Conservation (phyloP, 345 rosid species). For the Eucalyptus virginea region DNA sequence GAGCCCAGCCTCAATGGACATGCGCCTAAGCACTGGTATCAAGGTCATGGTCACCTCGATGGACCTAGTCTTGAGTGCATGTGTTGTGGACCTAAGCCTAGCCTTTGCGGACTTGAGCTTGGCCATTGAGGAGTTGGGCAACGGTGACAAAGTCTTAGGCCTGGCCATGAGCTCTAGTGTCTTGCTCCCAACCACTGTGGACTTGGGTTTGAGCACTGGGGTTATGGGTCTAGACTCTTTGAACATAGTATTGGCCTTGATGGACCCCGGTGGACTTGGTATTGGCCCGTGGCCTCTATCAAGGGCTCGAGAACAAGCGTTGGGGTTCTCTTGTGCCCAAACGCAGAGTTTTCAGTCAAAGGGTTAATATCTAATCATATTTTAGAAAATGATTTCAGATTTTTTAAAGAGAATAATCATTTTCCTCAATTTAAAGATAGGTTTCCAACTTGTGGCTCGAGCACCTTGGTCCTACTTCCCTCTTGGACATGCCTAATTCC, state of each 20-base stretch:
- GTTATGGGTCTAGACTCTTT: neutral
- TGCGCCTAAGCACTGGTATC: no score
- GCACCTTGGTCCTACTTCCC: neutral
- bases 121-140: neutral
- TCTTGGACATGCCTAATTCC: neutral
- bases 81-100: neutral
- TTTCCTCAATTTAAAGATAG: neutral
- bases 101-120: neutral
- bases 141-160: no score
- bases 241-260: neutral
- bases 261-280: neutral
- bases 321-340: neutral
- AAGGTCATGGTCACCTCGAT: no score
- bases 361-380: no score
- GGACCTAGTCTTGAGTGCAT: no score
- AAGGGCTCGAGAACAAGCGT: neutral
- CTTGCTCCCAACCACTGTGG: rapidly evolving
- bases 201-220: neutral
- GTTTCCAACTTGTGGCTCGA: neutral
- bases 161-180: no score
- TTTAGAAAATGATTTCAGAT: no score
- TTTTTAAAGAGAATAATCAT: neutral
- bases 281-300: neutral
- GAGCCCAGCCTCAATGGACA: no score
- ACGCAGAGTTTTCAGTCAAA: neutral